Conservation (phyloP, 2,329 filamentous ascomycete genomes). For the Teratosphaeria gauchensis region DNA sequence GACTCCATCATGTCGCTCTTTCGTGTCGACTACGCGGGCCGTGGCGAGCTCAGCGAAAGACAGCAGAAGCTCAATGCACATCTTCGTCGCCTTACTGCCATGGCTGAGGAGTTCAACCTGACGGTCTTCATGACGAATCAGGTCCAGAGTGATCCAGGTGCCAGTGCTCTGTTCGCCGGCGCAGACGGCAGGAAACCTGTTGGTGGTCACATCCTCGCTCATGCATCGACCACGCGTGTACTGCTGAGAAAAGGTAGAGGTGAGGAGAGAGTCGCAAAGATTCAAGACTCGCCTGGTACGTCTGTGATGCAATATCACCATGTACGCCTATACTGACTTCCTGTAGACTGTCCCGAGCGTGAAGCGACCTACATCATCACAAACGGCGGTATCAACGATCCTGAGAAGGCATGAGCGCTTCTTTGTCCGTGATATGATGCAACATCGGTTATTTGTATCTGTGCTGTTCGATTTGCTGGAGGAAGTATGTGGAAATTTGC, state of each 20-base stretch:
- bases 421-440: background rate
- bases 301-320: no score
- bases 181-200: constrained; percentile 60
- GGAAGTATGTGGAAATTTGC: background rate
- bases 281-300: constrained; percentile 56
- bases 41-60: constrained; percentile 57
- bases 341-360: constrained; percentile 54
- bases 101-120: constrained; percentile 63
- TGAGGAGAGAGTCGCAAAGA: constrained; percentile 61
- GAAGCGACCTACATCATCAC: constrained; percentile 64
- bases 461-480: background rate
- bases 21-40: constrained; percentile 56
- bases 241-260: constrained; percentile 59
- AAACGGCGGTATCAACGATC: constrained; percentile 58
- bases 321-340: constrained; percentile 11
- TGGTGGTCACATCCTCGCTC: constrained; percentile 58
- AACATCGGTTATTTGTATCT: background rate
- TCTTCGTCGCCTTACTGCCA: constrained; percentile 52
- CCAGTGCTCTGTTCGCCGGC: constrained; percentile 56
- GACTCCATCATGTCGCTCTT: constrained; percentile 64
- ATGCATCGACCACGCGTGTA: constrained; percentile 58
- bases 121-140: constrained; percentile 59
- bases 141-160: constrained; percentile 61
- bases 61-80: constrained; percentile 61
- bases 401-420: constrained; percentile 46